A percentile compares a stretch with the other conserved stretches of the same genome.
phyloP scores from a whole-genome alignment of 2,329 filamentous ascomycete species.

The Diaporthe humulicola region DNA sequence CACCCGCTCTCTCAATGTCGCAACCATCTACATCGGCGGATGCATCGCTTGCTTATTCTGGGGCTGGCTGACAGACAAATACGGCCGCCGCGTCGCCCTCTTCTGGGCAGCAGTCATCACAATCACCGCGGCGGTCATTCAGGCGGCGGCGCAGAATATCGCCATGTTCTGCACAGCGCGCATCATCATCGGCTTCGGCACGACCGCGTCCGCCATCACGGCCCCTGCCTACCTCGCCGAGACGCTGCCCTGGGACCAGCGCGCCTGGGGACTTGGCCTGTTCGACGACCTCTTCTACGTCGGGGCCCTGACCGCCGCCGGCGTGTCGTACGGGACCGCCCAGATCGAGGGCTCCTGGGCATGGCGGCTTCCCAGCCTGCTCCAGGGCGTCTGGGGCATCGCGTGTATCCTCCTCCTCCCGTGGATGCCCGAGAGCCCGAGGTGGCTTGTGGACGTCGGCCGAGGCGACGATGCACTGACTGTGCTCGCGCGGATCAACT shows the following conservation, averaged over 20 bases:
- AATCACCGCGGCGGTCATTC: conserved; percentile 59
- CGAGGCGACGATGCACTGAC: conserved; percentile 55
- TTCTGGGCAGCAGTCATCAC: conserved; percentile 56
- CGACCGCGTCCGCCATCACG: conserved; percentile 56
- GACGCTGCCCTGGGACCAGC: conserved; percentile 58
- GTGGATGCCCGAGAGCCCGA: conserved; percentile 60
- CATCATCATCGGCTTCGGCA: conserved; percentile 62
- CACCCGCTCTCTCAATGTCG: conserved; percentile 67
- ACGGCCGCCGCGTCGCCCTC: conserved; percentile 58
- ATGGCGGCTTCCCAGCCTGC: conserved; percentile 55
- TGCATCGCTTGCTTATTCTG: conserved; percentile 58
- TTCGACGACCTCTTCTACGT: conserved; percentile 50
- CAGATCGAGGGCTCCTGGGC: conserved; percentile 56
- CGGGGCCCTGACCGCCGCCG: conserved; percentile 57
- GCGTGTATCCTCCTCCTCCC: conserved; percentile 53
- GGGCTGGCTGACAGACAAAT: conserved; percentile 56
- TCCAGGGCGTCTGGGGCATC: conserved; percentile 49
- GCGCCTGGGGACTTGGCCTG: conserved; percentile 57
- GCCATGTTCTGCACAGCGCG: conserved; percentile 64
- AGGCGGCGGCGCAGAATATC: conserved; percentile 62
- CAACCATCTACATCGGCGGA: conserved; percentile 65
- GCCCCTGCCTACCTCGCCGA: conserved; percentile 63
- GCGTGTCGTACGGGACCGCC: conserved; percentile 58
- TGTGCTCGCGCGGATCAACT: conserved; percentile 58
- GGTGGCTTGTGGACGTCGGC: conserved; percentile 60